Percentiles rank a stretch among this genome's conserved stretches.
Conservation (phyloP, 306 rosid species). For the Alnus glutinosa region DNA sequence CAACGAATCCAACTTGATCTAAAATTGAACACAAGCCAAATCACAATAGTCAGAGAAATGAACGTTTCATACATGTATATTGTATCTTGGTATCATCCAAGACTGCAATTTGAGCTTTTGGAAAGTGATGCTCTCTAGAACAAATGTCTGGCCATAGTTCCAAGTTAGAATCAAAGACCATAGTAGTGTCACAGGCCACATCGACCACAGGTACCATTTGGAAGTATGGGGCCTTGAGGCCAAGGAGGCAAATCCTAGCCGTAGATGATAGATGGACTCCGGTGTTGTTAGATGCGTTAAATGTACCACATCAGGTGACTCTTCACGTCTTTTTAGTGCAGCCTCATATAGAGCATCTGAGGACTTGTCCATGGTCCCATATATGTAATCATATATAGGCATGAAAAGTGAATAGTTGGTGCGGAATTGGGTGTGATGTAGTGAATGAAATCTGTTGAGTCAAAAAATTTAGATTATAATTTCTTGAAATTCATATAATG, state of each 20-base stretch:
- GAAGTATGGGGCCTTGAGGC: conserved; percentile 37
- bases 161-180: conserved; percentile 31
- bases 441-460: conserved; percentile 38
- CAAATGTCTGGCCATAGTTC: conserved; percentile 30
- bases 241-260: conserved; percentile 35
- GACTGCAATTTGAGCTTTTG: conserved; percentile 34
- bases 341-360: conserved; percentile 13
- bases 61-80: conserved; percentile 4
- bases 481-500: too few species aligned
- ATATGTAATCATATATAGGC: conserved; percentile 40
- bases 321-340: conserved; percentile 25
- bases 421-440: conserved; percentile 52
- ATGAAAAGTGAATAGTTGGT: conserved; percentile 44
- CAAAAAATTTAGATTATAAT: too few species aligned
- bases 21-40: too few species aligned
- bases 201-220: conserved; percentile 32
- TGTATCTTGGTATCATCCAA: conserved; percentile 44
- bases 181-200: conserved; percentile 40
- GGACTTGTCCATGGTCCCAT: conserved; percentile 39
- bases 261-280: conserved; percentile 37
- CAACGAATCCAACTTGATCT: too few species aligned
- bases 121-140: conserved; percentile 31
- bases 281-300: conserved; percentile 40
- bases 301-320: conserved; percentile 35
- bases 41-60: too few species aligned